These are phyloP conservation scores for Zygosaccharomyces kombuchaensis DNA, from an alignment of 805 yeast species.

Conservation along the genomic window DNA sequence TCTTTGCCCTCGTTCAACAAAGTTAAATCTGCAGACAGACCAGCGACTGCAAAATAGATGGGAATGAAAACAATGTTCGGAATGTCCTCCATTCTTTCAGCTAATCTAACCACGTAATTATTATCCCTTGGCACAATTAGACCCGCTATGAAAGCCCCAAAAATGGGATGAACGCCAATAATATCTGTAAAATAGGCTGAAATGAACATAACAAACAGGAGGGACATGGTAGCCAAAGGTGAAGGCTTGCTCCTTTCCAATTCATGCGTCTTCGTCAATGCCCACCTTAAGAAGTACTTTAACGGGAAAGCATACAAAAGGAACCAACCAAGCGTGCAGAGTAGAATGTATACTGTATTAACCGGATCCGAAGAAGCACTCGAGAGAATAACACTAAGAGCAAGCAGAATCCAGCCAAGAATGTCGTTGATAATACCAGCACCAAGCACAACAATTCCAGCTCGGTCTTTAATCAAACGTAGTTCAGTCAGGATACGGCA, in stretches of 20 bases:
- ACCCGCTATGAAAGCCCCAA: constrained; percentile 80
- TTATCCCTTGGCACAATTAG: constrained; percentile 71
- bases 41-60: constrained; percentile 75
- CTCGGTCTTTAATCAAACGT: constrained; percentile 64
- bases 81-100: constrained; percentile 73
- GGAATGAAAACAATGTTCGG: constrained; percentile 71
- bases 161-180: constrained; percentile 81
- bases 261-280: constrained; percentile 49
- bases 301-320: constrained; percentile 55
- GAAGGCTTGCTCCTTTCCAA: constrained; percentile 59
- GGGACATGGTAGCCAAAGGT: constrained; percentile 52
- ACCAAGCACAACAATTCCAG: constrained; percentile 68
- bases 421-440: constrained; percentile 81
- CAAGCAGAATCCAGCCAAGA: constrained; percentile 76
- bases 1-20: constrained; percentile 58
- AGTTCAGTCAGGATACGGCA: constrained; percentile 75
- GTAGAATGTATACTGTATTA: constrained; percentile 62
- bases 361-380: constrained; percentile 61
- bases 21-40: constrained; percentile 65
- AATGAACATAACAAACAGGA: constrained; percentile 52
- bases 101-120: constrained; percentile 62
- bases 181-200: constrained; percentile 79
- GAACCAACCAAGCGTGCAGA: constrained; percentile 68
- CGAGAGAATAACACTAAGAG: constrained; percentile 70
- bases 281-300: constrained; percentile 43